Conservation (phyloP, 371 early-diverging fungal species). For the Umbelopsis sp. region DNA sequence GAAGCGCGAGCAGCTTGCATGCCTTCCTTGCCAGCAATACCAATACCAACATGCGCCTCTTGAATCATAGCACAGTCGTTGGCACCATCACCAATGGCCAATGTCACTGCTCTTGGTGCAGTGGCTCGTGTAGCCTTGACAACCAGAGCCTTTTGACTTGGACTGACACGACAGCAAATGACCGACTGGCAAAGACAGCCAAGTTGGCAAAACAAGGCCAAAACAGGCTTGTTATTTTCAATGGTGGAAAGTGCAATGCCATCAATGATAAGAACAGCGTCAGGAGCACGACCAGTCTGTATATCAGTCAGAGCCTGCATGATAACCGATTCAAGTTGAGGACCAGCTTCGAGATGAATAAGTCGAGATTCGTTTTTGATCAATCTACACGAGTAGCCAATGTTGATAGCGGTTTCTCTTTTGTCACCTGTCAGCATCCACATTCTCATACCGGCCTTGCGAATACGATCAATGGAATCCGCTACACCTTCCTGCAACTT, state of each 20-base stretch:
- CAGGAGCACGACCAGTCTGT: constrained; percentile 31
- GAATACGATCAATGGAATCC: constrained; percentile 77
- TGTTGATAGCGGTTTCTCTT: constrained; percentile 83
- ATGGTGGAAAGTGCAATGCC: constrained; percentile 86
- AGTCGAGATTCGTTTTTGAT: constrained; percentile 71
- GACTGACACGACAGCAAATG: constrained; percentile 89
- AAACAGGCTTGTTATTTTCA: constrained; percentile 48
- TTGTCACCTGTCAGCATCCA: constrained; percentile 98
- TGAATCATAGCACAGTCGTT: constrained; percentile 97
- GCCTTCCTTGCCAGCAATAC: constrained; percentile 94
- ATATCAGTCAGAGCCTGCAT: constrained; percentile 53
- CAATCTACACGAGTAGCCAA: constrained; percentile 80
- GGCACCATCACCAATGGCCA: constrained; percentile 92
- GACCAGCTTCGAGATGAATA: constrained; percentile 59
- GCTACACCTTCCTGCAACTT: constrained; percentile 89
- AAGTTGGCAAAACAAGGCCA: constrained; percentile 56
- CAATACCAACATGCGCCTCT: constrained; percentile 89
- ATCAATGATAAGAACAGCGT: constrained; percentile 88
- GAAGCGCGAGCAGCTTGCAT: constrained; percentile 91
- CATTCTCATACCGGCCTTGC: constrained; percentile 85
- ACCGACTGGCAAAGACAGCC: constrained; percentile 76
- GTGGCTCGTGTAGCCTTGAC: constrained; percentile 56
- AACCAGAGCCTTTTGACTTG: constrained; percentile 89
- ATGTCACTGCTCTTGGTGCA: constrained; percentile 52
- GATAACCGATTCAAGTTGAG: constrained; percentile 51